phyloP scores from a whole-genome alignment of 192 early-diverging fungal species.

The Linnemannia schmuckeri region DNA sequence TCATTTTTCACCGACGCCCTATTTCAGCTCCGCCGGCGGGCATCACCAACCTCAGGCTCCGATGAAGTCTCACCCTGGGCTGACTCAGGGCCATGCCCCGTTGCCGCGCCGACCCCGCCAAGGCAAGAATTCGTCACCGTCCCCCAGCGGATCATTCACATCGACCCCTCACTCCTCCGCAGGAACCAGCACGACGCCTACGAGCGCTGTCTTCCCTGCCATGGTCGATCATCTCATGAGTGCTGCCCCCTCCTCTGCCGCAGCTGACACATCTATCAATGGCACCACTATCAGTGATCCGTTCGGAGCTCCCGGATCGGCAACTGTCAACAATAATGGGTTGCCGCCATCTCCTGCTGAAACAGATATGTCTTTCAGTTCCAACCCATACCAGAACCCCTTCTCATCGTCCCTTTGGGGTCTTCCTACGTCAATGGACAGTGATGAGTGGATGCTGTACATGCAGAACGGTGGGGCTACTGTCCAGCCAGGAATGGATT shows the following conservation, averaged over 20 bases:
- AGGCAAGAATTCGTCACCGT: conserved; percentile 32
- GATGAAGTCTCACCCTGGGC: conserved; percentile 41
- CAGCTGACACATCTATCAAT: not conserved
- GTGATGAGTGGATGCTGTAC: conserved; percentile 49
- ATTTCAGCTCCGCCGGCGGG: conserved; percentile 25
- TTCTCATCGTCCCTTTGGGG: conserved; percentile 53
- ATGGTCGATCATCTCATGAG: not conserved
- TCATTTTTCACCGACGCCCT: conserved; percentile 51
- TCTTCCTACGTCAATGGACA: conserved; percentile 48
- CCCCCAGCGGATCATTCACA: conserved; percentile 15
- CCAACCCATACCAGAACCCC: conserved; percentile 36
- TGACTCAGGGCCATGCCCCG: conserved; percentile 40
- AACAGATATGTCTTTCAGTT: conserved; percentile 1
- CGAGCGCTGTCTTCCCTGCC: conserved; percentile 14
- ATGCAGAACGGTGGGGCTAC: conserved; percentile 40
- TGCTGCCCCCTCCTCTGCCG: not conserved
- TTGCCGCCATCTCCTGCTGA: conserved; percentile 3
- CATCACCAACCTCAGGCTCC: conserved; percentile 15
- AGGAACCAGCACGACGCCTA: not conserved
- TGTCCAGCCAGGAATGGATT: not conserved
- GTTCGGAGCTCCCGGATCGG: conserved; percentile 38
- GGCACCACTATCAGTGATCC: conserved; percentile 6
- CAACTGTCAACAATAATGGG: not conserved
- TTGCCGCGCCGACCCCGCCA: conserved; percentile 45
- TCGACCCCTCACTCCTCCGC: not conserved